phyloP scores from a whole-genome alignment of 345 rosid species.

The Euphorbia peplus region DNA sequence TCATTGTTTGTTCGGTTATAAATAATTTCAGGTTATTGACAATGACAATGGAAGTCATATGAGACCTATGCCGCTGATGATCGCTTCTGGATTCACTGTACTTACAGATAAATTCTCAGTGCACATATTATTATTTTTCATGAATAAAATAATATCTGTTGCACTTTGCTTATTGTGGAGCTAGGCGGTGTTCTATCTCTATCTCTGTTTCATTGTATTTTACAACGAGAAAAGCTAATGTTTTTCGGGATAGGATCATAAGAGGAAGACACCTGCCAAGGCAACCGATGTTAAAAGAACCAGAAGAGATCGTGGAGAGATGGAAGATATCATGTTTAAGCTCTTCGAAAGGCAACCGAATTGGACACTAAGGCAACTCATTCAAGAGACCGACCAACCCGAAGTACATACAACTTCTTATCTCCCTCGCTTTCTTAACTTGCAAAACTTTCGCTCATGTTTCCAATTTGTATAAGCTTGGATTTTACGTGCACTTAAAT shows the following conservation, averaged over 20 bases:
- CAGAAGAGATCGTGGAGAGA: slow-evolving; percentile 86
- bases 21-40: slow-evolving; percentile 62
- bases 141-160: slow-evolving; percentile 8
- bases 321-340: slow-evolving; percentile 71
- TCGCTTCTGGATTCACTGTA: slow-evolving; percentile 44
- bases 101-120: slow-evolving; percentile 18
- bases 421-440: background rate
- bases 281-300: slow-evolving; percentile 68
- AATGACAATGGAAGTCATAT: slow-evolving; percentile 69
- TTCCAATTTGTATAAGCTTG: background rate
- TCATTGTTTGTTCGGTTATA: slow-evolving; percentile 8
- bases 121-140: slow-evolving; percentile 4
- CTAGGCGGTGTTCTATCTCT: too few relatives aligned
- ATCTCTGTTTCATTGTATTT: too few relatives aligned
- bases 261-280: slow-evolving; percentile 61
- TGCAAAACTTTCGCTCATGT: background rate
- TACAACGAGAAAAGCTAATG: slow-evolving; percentile 17
- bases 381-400: slow-evolving; percentile 91
- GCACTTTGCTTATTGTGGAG: slow-evolving; percentile 18
- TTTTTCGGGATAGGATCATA: slow-evolving; percentile 50
- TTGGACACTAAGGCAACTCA: slow-evolving; percentile 71
- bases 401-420: slow-evolving; percentile 45
- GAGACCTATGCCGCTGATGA: slow-evolving; percentile 78
- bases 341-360: slow-evolving; percentile 86
- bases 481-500: background rate